Percentiles rank a stretch among this genome's conserved stretches.
These are phyloP conservation scores for Juglanconis oblonga DNA, from an alignment of 2,329 filamentous ascomycete species.

Conservation along the genomic window DNA sequence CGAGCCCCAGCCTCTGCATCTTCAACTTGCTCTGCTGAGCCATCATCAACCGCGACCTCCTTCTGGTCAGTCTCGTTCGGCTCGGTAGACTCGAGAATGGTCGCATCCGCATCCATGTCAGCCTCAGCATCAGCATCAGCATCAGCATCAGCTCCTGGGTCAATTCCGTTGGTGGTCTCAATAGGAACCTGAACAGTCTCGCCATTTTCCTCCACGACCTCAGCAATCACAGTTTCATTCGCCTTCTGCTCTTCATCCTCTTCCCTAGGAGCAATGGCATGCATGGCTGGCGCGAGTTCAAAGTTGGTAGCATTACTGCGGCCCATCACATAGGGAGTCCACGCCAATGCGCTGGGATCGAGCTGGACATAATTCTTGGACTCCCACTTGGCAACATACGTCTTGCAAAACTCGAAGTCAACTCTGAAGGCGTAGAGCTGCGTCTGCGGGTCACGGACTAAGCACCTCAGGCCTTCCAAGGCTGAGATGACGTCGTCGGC, in stretches of 20 bases:
- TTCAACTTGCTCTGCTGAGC: not conserved
- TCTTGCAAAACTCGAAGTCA: conserved; percentile 78
- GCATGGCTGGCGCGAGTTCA: conserved; percentile 76
- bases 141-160: conserved; percentile 30
- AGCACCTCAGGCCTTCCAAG: conserved; percentile 81
- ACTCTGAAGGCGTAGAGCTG: conserved; percentile 86
- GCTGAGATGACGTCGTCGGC: conserved; percentile 94
- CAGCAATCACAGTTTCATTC: conserved; percentile 27
- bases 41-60: conserved; percentile 13
- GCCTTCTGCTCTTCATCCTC: conserved; percentile 56
- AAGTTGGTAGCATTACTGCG: conserved; percentile 78
- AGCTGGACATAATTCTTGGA: conserved; percentile 83
- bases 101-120: conserved; percentile 20
- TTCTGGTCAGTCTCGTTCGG: conserved; percentile 29
- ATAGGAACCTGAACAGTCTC: conserved; percentile 27
- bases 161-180: conserved; percentile 20
- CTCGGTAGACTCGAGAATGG: conserved; percentile 38
- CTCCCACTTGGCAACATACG: conserved; percentile 88
- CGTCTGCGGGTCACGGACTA: conserved; percentile 86
- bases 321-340: conserved; percentile 98
- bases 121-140: not conserved
- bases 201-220: conserved; percentile 30
- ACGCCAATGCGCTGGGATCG: conserved; percentile 76
- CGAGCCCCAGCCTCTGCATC: not conserved
- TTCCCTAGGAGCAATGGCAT: conserved; percentile 83